A percentile compares a stretch with the other conserved stretches of the same genome.
Conservation (phyloP, 176 grass and related monocot genomes). For the Sorghum bicolor region Sorghum_bicolor_NCBIv3 NC_012872.2:70470001-70470500, state of each 20-base stretch:
- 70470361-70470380: constrained; percentile 86
- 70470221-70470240: neutral
- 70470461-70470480: constrained; percentile 44
- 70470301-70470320: neutral
- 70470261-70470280: neutral
- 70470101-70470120: constrained; percentile 35
- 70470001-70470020: constrained; percentile 60
- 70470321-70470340: constrained; percentile 31
- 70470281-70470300: neutral
- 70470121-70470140: constrained; percentile 33
- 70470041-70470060: constrained; percentile 20
- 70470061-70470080: constrained; percentile 44
- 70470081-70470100: constrained; percentile 50
- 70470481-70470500: constrained; percentile 30
- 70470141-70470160: constrained; percentile 60
- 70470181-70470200: neutral
- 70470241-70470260: neutral
- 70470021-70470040: constrained; percentile 55
- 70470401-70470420: neutral
- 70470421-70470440: neutral
- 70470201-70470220: neutral
- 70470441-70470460: constrained; percentile 34
- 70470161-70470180: neutral
- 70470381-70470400: neutral
- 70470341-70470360: constrained; percentile 51